Evolutionary conservation across 352 stramenopile genomes (phyloP).

Genomic region (Globisporangium recalcitrans): DNA sequence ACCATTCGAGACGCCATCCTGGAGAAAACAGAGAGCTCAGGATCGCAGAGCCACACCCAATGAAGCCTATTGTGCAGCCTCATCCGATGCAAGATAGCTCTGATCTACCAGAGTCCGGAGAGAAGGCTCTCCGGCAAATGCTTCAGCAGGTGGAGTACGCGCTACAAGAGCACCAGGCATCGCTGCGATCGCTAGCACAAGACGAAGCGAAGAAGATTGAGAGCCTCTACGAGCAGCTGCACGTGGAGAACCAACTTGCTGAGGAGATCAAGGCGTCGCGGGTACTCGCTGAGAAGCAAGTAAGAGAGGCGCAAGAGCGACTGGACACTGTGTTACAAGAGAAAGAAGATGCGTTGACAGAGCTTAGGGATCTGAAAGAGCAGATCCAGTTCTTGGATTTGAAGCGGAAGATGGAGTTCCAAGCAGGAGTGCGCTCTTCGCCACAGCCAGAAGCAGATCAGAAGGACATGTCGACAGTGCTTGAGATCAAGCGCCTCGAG

Average conservation of each 20-base stretch:
- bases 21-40: constrained; percentile 20
- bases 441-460: background rate
- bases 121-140: constrained; percentile 41
- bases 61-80: background rate
- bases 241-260: constrained; percentile 37
- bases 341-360: constrained; percentile 29
- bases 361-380: constrained; percentile 42
- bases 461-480: constrained; percentile 15
- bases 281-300: constrained; percentile 23
- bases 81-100: constrained; percentile 7
- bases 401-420: constrained; percentile 43
- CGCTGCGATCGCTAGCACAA: constrained; percentile 37
- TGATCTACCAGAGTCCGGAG: background rate
- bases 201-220: constrained; percentile 44
- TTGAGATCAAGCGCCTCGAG: constrained; percentile 39
- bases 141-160: constrained; percentile 41
- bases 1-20: constrained; percentile 45
- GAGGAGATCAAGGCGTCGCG: constrained; percentile 39
- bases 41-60: background rate
- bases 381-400: constrained; percentile 45
- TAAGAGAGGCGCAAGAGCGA: constrained; percentile 25
- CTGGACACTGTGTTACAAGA: constrained; percentile 32
- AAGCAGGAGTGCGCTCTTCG: constrained; percentile 3
- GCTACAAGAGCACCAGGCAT: constrained; percentile 44
- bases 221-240: constrained; percentile 48